phyloP scores from a whole-genome alignment of 495 filamentous ascomycete genomes.

The Lasiosphaeria hispida region DNA sequence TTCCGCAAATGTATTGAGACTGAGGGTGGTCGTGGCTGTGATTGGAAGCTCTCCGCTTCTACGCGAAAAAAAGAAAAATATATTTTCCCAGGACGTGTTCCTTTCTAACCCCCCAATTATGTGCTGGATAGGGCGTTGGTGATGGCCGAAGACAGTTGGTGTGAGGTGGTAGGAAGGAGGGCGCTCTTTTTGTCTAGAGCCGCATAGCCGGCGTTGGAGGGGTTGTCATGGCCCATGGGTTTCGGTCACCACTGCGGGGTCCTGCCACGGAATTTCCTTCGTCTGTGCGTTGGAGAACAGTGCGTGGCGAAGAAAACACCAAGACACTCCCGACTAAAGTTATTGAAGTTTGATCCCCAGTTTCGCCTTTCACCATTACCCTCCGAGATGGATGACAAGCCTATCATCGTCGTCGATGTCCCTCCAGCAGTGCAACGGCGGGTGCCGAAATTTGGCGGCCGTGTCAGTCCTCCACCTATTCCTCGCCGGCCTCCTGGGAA shows the following conservation, averaged over 20 bases:
- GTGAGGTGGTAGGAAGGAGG: background rate
- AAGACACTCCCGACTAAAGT: slow-evolving; percentile 14
- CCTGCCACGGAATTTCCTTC: too few species aligned
- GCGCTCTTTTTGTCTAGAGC: background rate
- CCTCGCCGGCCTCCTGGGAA: background rate
- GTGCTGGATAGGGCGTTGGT: slow-evolving; percentile 2
- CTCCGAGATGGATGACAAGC: slow-evolving; percentile 10
- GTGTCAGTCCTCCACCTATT: background rate
- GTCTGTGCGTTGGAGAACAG: too few species aligned
- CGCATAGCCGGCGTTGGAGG: too few species aligned
- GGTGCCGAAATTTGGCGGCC: slow-evolving; percentile 13
- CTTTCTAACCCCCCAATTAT: too few species aligned
- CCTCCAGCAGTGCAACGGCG: slow-evolving; percentile 10
- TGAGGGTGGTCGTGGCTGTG: slow-evolving; percentile 7
- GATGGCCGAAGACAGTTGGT: slow-evolving; percentile 10
- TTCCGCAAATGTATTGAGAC: slow-evolving; percentile 9
- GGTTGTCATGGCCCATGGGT: too few species aligned
- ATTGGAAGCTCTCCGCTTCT: slow-evolving; percentile 2
- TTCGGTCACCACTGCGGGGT: too few species aligned
- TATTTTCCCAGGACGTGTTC: too few species aligned
- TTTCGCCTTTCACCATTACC: background rate
- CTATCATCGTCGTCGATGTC: slow-evolving; percentile 16
- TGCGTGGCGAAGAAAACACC: too few species aligned
- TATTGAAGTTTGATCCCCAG: slow-evolving; percentile 6
- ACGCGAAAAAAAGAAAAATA: too few species aligned